A percentile compares a stretch with the other conserved stretches of the same genome.
phyloP scores from a whole-genome alignment of 2,329 filamentous ascomycete species.

The Colletotrichum aenigma region DNA sequence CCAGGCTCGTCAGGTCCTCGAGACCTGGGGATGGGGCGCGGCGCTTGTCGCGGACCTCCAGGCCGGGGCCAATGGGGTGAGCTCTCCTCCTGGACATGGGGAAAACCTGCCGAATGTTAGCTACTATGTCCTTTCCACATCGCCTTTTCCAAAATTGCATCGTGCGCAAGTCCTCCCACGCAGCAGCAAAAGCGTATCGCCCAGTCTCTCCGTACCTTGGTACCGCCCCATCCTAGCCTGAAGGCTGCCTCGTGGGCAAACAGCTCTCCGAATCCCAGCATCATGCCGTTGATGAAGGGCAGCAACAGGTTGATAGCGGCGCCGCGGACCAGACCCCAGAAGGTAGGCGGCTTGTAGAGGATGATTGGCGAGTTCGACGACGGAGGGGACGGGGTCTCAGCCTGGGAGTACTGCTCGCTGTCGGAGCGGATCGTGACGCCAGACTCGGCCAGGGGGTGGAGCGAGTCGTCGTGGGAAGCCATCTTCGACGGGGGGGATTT shows the following conservation, averaged over 20 bases:
- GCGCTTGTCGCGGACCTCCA: conserved; percentile 77
- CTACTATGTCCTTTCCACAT: neutral
- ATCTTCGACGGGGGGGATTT: conserved; percentile 39
- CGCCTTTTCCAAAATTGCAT: neutral
- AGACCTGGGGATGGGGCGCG: conserved; percentile 62
- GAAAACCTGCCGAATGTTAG: conserved; percentile 51
- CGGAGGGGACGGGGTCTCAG: conserved; percentile 64
- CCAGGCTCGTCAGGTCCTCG: conserved; percentile 70
- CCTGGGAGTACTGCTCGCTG: conserved; percentile 79
- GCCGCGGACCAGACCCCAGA: conserved; percentile 85
- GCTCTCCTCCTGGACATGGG: conserved; percentile 63
- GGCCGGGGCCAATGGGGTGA: conserved; percentile 77
- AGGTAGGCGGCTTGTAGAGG: conserved; percentile 85
- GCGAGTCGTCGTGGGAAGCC: conserved; percentile 51
- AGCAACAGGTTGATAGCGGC: conserved; percentile 95
- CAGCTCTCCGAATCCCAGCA: conserved; percentile 96
- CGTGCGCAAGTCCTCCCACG: neutral
- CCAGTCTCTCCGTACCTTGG: conserved; percentile 70
- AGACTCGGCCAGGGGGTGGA: conserved; percentile 67
- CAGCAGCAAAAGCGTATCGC: neutral
- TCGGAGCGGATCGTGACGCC: conserved; percentile 81
- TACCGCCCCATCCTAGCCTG: conserved; percentile 89
- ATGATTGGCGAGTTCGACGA: conserved; percentile 74
- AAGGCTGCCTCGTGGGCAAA: conserved; percentile 97
- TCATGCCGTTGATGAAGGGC: conserved; percentile 96